phyloP scores from a whole-genome alignment of 225 moss, liverwort and hornwort species.

The Sphagnum tenellum region DNA sequence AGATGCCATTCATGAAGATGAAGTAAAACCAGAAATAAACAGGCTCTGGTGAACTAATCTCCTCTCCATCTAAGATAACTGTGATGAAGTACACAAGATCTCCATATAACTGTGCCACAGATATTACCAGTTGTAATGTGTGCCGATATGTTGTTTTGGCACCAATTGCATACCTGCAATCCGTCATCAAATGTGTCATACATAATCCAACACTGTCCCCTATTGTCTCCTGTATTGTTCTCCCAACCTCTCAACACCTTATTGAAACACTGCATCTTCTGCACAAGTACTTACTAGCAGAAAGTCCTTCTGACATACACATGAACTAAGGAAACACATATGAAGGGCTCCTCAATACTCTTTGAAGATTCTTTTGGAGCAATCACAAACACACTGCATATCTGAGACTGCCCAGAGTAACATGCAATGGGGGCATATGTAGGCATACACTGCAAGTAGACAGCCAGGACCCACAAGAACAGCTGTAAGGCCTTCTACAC shows the following conservation, averaged over 20 bases:
- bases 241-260: no score
- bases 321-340: not conserved
- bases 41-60: conserved; percentile 32
- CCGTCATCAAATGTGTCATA: not conserved
- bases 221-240: no score
- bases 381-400: not conserved
- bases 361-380: not conserved
- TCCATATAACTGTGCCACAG: conserved; percentile 73
- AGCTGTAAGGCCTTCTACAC: conserved; percentile 79
- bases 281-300: no score
- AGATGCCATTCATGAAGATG: conserved; percentile 71
- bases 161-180: conserved; percentile 72
- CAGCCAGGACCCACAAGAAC: conserved; percentile 78
- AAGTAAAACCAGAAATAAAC: conserved; percentile 88
- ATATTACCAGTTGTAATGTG: conserved; percentile 56
- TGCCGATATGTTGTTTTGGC: conserved; percentile 50
- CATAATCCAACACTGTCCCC: not conserved
- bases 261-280: no score
- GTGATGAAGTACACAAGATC: conserved; percentile 63
- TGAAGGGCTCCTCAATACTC: not conserved
- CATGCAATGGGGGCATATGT: not conserved
- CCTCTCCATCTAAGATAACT: conserved; percentile 24
- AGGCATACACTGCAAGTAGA: conserved; percentile 63
- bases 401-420: not conserved
- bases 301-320: no score